Evolutionary conservation across 176 grass and related monocot species (phyloP).

Genomic region (Puya raimondii): DNA sequence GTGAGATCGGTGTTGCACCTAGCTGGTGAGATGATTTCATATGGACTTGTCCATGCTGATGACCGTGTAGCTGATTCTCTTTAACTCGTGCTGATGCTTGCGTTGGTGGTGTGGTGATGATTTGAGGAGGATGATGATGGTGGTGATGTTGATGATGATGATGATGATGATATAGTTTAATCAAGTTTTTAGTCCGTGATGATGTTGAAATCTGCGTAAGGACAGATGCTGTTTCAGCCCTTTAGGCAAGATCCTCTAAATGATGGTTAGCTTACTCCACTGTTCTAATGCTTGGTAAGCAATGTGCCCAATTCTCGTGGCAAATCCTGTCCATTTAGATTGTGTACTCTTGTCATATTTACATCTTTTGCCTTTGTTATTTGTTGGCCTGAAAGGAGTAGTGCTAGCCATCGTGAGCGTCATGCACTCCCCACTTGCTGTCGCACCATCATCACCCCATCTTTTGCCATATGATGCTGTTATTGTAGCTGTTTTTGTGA

Average conservation of each 20-base stretch:
- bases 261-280: neutral
- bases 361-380: neutral
- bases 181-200: neutral
- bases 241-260: neutral
- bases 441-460: neutral
- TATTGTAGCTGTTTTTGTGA: neutral
- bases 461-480: neutral
- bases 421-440: neutral
- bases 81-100: conserved; percentile 52
- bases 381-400: neutral
- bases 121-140: conserved; percentile 40
- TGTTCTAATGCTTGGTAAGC: neutral
- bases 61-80: conserved; percentile 34
- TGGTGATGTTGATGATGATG: conserved; percentile 45
- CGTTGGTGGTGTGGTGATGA: conserved; percentile 45
- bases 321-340: neutral
- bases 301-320: neutral
- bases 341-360: neutral
- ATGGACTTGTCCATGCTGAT: conserved; percentile 26
- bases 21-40: conserved; percentile 8
- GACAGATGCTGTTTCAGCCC: neutral
- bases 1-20: conserved; percentile 15
- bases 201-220: neutral
- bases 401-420: neutral
- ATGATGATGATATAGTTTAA: conserved; percentile 35